These are phyloP conservation scores for Trematosphaeria pertusa DNA, from an alignment of 2,329 filamentous ascomycete genomes.

Conservation along the genomic window DNA sequence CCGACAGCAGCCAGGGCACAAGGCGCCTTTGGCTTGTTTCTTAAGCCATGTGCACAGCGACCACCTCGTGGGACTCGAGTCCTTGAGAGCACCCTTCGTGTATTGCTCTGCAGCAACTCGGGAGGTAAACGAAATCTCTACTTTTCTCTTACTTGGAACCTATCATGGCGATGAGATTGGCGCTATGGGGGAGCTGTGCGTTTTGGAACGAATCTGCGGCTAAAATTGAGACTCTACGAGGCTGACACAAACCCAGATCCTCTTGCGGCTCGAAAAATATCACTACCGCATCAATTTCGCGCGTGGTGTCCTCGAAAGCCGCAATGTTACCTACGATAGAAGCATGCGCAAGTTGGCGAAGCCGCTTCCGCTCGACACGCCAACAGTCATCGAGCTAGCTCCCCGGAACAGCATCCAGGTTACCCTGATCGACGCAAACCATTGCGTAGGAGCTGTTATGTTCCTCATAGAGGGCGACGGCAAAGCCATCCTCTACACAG, in stretches of 20 bases:
- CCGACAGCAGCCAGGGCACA: conserved; percentile 60
- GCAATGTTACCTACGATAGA: conserved; percentile 73
- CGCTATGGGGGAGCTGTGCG: too few species aligned
- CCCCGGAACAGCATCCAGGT: conserved; percentile 75
- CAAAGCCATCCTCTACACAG: conserved; percentile 83
- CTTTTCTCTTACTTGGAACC: too few species aligned
- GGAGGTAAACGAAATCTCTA: conserved; percentile 64
- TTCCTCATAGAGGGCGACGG: conserved; percentile 81
- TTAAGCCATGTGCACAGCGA: conserved; percentile 93
- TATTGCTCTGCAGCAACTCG: conserved; percentile 88
- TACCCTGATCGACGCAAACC: conserved; percentile 89
- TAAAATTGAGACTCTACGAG: background rate
- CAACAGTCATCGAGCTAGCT: conserved; percentile 75
- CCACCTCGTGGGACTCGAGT: conserved; percentile 82
- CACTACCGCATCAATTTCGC: conserved; percentile 82
- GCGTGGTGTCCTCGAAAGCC: conserved; percentile 76
- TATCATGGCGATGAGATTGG: too few species aligned
- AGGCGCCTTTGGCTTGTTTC: conserved; percentile 80
- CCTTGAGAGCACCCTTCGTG: conserved; percentile 78
- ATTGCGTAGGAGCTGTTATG: conserved; percentile 90
- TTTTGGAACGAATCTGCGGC: too few species aligned
- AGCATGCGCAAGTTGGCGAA: conserved; percentile 77
- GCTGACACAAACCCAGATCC: conserved; percentile 55
- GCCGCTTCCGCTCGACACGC: conserved; percentile 81
- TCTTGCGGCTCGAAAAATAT: conserved; percentile 80